Evolutionary conservation across 176 grass and related monocot genomes (phyloP).

Genomic region (Neostapfia colusana): DNA sequence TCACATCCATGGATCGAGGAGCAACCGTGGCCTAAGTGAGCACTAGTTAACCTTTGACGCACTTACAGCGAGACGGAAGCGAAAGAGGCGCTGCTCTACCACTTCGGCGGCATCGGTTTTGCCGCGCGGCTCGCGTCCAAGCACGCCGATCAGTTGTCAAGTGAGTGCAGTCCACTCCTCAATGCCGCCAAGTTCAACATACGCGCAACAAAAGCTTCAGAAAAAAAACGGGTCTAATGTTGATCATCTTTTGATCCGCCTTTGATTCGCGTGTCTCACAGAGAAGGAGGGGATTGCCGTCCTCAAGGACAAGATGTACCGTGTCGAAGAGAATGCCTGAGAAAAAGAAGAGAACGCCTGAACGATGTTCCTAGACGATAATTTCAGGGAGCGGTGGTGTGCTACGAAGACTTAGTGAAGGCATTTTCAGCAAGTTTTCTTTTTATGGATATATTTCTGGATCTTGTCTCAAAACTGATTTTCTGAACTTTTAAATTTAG

Average conservation of each 20-base stretch:
- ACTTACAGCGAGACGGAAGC: slow-evolving; percentile 34
- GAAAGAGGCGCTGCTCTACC: slow-evolving; percentile 38
- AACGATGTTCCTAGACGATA: too few species aligned
- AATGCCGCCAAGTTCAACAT: too few species aligned
- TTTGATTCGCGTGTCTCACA: slow-evolving; percentile 6
- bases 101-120: slow-evolving; percentile 50
- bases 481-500: too few species aligned
- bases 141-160: slow-evolving; percentile 25
- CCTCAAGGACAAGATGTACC: slow-evolving; percentile 35
- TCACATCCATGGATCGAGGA: background rate
- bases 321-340: slow-evolving; percentile 38
- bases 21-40: background rate
- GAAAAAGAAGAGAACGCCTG: background rate
- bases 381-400: too few species aligned
- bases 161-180: slow-evolving; percentile 16
- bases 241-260: background rate
- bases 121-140: slow-evolving; percentile 30
- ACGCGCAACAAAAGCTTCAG: background rate
- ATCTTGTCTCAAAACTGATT: too few species aligned
- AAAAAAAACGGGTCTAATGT: background rate
- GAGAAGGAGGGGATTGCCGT: slow-evolving; percentile 45
- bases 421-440: too few species aligned
- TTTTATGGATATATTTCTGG: too few species aligned
- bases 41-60: background rate
- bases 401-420: too few species aligned